Evolutionary conservation across 441 rosid species (phyloP).

Genomic region (Gossypium gossypioides): DNA sequence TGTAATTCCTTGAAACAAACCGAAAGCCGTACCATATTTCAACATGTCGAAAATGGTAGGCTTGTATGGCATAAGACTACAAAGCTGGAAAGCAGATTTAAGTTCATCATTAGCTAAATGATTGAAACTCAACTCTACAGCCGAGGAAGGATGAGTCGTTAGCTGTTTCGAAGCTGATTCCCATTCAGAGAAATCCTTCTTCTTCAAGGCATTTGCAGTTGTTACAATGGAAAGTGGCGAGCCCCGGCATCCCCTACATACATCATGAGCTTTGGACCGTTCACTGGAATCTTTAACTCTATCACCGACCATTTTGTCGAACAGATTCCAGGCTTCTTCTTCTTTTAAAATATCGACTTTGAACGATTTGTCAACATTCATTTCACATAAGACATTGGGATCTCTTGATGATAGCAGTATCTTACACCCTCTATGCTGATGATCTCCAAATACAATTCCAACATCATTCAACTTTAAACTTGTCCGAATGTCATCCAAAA

Average conservation of each 20-base stretch:
- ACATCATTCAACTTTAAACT: slow-evolving; percentile 17
- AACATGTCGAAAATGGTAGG: slow-evolving; percentile 11
- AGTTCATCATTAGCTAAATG: slow-evolving; percentile 11
- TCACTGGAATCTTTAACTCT: slow-evolving; percentile 5
- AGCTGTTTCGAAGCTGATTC: neutral
- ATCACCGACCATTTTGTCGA: slow-evolving; percentile 21
- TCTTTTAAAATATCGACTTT: slow-evolving; percentile 18
- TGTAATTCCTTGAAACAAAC: slow-evolving; percentile 1
- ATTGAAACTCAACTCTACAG: slow-evolving; percentile 19
- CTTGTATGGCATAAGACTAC: neutral
- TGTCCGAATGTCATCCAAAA: slow-evolving; percentile 33
- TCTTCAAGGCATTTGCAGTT: slow-evolving; percentile 25
- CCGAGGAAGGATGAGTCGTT: neutral
- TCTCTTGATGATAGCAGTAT: slow-evolving; percentile 22
- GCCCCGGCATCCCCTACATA: slow-evolving; percentile 22
- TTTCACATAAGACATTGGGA: slow-evolving; percentile 18
- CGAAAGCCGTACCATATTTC: slow-evolving; percentile 22
- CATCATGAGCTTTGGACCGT: slow-evolving; percentile 13
- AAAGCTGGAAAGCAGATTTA: slow-evolving; percentile 18
- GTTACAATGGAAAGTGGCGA: slow-evolving; percentile 26
- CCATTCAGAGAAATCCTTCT: neutral
- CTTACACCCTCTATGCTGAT: slow-evolving; percentile 22
- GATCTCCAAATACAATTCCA: slow-evolving; percentile 22
- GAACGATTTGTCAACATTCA: slow-evolving; percentile 20
- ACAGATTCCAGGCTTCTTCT: slow-evolving; percentile 24